Evolutionary conservation across 1,139 yeast species (phyloP).

Genomic region (Taiozyma sp.): DNA sequence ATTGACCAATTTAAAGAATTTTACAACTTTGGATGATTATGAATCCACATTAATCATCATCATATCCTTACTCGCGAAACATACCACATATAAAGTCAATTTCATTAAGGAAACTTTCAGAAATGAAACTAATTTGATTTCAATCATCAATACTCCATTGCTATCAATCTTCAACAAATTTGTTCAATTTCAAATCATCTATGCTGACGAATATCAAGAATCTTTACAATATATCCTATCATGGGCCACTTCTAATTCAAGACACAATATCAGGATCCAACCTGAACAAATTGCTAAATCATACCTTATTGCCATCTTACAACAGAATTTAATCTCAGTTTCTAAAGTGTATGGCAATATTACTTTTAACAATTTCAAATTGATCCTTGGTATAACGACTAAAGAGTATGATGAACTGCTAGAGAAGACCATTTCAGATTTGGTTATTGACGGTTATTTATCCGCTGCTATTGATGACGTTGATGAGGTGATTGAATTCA

Average conservation of each 20-base stretch:
- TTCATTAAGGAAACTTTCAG: conserved; percentile 7
- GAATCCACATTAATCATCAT: conserved; percentile 7
- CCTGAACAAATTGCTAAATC: neutral
- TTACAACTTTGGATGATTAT: conserved; percentile 7
- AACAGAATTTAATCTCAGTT: conserved; percentile 16
- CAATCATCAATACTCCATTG: conserved; percentile 8
- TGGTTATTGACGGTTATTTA: conserved; percentile 16
- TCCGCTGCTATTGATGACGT: conserved; percentile 32
- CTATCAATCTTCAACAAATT: conserved; percentile 11
- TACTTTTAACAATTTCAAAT: conserved; percentile 11
- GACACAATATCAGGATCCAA: neutral
- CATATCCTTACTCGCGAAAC: conserved; percentile 9
- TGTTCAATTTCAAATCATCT: conserved; percentile 9
- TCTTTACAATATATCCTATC: conserved; percentile 4
- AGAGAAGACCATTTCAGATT: conserved; percentile 13
- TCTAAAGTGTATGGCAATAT: conserved; percentile 16
- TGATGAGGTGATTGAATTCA: conserved; percentile 29
- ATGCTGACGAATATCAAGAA: conserved; percentile 10
- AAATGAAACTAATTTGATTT: conserved; percentile 4
- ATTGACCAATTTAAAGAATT: conserved; percentile 10
- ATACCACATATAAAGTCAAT: conserved; percentile 9
- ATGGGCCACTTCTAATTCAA: neutral
- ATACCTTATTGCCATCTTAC: conserved; percentile 9
- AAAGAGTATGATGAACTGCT: conserved; percentile 7
- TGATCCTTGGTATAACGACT: conserved; percentile 6